These are phyloP conservation scores for Leccinum imitatum DNA, from an alignment of 768 basidiomycete species.

Conservation along the genomic window DNA sequence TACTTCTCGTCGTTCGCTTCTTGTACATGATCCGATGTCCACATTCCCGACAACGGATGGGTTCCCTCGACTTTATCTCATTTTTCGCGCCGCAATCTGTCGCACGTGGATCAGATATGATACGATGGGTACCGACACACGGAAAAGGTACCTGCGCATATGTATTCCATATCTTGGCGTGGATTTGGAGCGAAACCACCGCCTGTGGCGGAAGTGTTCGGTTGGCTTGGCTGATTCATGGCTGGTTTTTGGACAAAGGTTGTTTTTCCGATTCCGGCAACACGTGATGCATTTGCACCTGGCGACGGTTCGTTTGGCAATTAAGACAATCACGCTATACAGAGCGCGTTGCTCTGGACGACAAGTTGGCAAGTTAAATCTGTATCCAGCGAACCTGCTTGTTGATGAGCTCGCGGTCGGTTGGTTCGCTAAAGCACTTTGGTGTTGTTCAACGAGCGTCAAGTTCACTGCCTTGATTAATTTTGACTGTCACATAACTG, in stretches of 20 bases:
- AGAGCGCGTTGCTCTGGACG: slow-evolving; percentile 11
- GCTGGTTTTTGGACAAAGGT: background rate
- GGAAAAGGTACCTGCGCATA: slow-evolving; percentile 69
- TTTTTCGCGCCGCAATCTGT: slow-evolving; percentile 92
- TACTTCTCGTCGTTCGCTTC: slow-evolving; percentile 91
- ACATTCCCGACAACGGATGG: slow-evolving; percentile 94
- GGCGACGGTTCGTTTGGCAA: slow-evolving; percentile 16
- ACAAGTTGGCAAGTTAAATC: background rate
- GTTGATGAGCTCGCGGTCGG: background rate
- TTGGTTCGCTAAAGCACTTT: background rate
- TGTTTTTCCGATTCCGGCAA: background rate
- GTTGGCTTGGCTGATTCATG: slow-evolving; percentile 42
- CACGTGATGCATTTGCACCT: slow-evolving; percentile 9
- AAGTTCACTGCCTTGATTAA: background rate
- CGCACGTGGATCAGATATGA: slow-evolving; percentile 12
- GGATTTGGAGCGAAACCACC: slow-evolving; percentile 38
- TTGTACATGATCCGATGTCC: slow-evolving; percentile 99
- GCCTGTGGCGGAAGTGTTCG: slow-evolving; percentile 33
- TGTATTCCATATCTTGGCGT: slow-evolving; percentile 74
- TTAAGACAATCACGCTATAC: slow-evolving; percentile 15
- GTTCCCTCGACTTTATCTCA: slow-evolving; percentile 86
- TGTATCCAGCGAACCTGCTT: background rate
- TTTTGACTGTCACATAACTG: slow-evolving; percentile 4
- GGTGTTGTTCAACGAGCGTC: background rate
- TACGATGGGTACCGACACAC: background rate